Percentiles rank a stretch among this genome's conserved stretches.
Evolutionary conservation across 495 filamentous ascomycete species (phyloP).

Genomic region (Entonaema liquescens): DNA sequence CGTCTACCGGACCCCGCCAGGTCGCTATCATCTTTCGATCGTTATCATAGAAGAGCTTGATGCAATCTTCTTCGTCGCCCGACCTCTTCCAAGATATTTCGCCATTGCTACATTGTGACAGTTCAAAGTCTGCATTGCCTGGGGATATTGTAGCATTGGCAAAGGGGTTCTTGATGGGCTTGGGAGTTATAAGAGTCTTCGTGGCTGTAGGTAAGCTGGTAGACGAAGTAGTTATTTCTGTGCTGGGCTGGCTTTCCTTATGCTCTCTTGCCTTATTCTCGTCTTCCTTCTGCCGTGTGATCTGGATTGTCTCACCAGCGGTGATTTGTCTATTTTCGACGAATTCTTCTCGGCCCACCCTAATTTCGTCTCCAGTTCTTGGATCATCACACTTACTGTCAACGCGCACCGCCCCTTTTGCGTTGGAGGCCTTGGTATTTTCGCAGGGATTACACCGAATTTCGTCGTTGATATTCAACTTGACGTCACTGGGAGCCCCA

Average conservation of each 20-base stretch:
- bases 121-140: constrained; percentile 27
- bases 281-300: neutral
- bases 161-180: neutral
- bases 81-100: constrained; percentile 27
- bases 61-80: constrained; percentile 14
- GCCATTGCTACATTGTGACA: constrained; percentile 31
- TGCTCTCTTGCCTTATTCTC: neutral
- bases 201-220: neutral
- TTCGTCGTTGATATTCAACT: neutral
- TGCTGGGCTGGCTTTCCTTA: neutral
- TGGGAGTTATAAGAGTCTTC: neutral
- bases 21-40: constrained; percentile 22
- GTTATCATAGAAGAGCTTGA: constrained; percentile 25
- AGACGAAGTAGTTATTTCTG: neutral
- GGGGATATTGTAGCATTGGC: neutral
- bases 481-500: neutral
- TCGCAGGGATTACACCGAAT: neutral
- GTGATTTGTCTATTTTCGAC: neutral
- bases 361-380: neutral
- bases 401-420: neutral
- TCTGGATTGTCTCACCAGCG: neutral
- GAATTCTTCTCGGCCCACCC: neutral
- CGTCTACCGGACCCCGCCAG: constrained; percentile 3
- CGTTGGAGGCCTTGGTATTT: neutral
- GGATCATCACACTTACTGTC: neutral